Percentiles rank a stretch among this genome's conserved stretches.
phyloP scores from a whole-genome alignment of 495 filamentous ascomycete genomes.

The Geoglossum glabrum region DNA sequence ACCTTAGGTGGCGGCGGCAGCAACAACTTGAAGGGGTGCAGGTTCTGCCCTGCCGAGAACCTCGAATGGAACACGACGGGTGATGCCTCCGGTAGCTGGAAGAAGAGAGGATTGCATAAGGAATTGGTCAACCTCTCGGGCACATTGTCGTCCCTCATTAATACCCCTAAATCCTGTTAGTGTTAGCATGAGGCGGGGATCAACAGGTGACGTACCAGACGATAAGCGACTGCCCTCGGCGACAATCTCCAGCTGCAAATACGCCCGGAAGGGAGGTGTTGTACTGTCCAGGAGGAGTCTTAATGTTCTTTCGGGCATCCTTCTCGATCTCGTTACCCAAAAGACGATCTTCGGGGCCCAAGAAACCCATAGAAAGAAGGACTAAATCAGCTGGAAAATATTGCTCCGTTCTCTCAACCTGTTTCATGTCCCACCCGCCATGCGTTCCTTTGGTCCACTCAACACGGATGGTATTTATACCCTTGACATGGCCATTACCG shows the following conservation, averaged over 20 bases:
- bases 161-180: conserved; percentile 47
- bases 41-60: conserved; percentile 14
- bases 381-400: conserved; percentile 97
- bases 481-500: conserved; percentile 71
- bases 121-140: conserved; percentile 83
- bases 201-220: conserved; percentile 52
- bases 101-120: conserved; percentile 65
- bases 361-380: conserved; percentile 94
- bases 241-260: conserved; percentile 93
- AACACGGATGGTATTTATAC: conserved; percentile 93
- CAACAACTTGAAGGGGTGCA: conserved; percentile 13
- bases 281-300: conserved; percentile 82
- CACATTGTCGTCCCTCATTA: conserved; percentile 89
- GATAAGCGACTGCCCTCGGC: conserved; percentile 88
- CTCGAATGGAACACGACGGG: conserved; percentile 44
- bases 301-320: conserved; percentile 90
- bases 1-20: conserved; percentile 9
- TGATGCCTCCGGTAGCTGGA: conserved; percentile 86
- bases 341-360: conserved; percentile 82
- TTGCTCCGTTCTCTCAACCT: conserved; percentile 80
- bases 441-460: conserved; percentile 85
- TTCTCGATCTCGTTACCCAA: conserved; percentile 76
- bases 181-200: not conserved
- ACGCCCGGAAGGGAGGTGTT: conserved; percentile 74
- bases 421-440: conserved; percentile 99